Percentiles rank a stretch among this genome's conserved stretches.
These are phyloP conservation scores for Phytophthora capsici DNA, from an alignment of 352 stramenopile genomes.

Conservation along the genomic window DNA sequence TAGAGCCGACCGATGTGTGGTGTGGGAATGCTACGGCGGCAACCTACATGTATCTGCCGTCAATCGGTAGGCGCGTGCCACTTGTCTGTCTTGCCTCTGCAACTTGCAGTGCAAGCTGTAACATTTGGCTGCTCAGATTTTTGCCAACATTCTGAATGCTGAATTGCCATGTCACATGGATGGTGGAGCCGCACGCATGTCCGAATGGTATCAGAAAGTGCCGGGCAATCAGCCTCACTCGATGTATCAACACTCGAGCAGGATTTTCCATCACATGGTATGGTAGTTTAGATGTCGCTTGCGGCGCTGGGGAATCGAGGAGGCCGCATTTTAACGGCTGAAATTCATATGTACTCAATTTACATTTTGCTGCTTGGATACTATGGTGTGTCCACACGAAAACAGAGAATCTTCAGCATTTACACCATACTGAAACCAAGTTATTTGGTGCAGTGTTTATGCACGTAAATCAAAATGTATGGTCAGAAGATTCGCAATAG, in stretches of 20 bases:
- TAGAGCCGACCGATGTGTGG: no score
- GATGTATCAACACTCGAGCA: no score
- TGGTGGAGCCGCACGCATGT: slow-evolving; percentile 30
- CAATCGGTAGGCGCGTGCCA: no score
- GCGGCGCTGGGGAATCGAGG: background rate
- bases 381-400: slow-evolving; percentile 7
- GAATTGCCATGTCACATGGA: slow-evolving; percentile 28
- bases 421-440: slow-evolving; percentile 23
- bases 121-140: slow-evolving; percentile 9
- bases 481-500: slow-evolving; percentile 25
- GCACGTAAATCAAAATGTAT: slow-evolving; percentile 15
- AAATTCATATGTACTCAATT: no score
- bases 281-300: no score
- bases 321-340: background rate
- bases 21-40: no score
- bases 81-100: background rate
- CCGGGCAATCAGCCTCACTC: background rate
- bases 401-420: slow-evolving; percentile 18
- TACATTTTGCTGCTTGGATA: slow-evolving; percentile 9
- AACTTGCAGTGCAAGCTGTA: background rate
- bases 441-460: slow-evolving; percentile 3
- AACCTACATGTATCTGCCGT: no score
- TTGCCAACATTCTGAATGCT: background rate
- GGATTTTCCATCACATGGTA: no score
- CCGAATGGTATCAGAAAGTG: slow-evolving; percentile 24